Evolutionary conservation across 352 stramenopile genomes (phyloP).

Genomic region (Phytophthora kernoviae): DNA sequence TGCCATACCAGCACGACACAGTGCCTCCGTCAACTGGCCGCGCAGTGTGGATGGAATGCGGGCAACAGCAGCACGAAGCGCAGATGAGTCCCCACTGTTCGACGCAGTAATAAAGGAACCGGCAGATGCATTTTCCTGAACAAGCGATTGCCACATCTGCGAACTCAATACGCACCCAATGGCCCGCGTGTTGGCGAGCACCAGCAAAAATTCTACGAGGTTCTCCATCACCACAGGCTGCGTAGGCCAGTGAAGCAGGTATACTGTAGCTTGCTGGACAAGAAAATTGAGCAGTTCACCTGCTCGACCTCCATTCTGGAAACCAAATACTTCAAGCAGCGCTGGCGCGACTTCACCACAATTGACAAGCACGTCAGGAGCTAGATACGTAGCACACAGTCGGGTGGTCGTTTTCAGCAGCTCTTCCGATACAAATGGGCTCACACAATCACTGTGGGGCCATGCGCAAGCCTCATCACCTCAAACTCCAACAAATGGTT

Average conservation of each 20-base stretch:
- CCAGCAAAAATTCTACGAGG: constrained; percentile 75
- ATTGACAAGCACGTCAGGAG: constrained; percentile 49
- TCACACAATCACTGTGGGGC: constrained; percentile 63
- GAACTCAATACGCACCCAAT: constrained; percentile 61
- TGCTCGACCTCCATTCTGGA: constrained; percentile 54
- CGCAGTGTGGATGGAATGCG: constrained; percentile 62
- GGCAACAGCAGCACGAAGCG: constrained; percentile 53
- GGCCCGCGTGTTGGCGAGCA: constrained; percentile 66
- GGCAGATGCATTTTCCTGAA: constrained; percentile 71
- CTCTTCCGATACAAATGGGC: constrained; percentile 83
- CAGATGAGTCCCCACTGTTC: constrained; percentile 20
- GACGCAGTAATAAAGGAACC: constrained; percentile 52
- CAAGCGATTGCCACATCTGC: constrained; percentile 72
- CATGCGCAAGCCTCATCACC: constrained; percentile 55
- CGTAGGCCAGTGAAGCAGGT: constrained; percentile 82
- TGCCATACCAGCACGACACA: constrained; percentile 78
- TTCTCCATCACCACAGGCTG: constrained; percentile 87
- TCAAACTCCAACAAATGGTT: constrained; percentile 79
- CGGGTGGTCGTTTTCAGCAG: constrained; percentile 75
- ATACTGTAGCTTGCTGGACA: constrained; percentile 66
- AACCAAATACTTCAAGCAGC: constrained; percentile 69
- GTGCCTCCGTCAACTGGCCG: constrained; percentile 67
- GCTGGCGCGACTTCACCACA: constrained; percentile 46
- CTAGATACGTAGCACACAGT: constrained; percentile 76
- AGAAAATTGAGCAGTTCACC: constrained; percentile 74